Evolutionary conservation across 1,139 yeast genomes (phyloP).

Genomic region (Candida smagusa): DNA sequence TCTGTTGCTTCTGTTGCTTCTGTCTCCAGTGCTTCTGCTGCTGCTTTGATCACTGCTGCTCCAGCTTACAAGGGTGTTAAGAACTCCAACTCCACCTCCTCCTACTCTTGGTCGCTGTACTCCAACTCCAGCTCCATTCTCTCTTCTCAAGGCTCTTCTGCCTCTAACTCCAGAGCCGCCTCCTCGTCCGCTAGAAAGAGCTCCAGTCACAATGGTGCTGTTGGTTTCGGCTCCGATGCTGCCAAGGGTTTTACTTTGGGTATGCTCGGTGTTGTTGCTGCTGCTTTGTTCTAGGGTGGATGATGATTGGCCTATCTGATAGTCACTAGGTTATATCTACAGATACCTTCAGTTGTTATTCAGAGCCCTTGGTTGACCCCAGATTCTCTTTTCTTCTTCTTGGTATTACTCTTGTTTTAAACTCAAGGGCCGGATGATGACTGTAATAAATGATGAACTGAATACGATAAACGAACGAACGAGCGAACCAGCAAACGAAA

Average conservation of each 20-base stretch:
- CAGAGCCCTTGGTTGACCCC: constrained; percentile 1
- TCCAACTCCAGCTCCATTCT: constrained; percentile 11
- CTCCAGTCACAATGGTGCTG: constrained; percentile 28
- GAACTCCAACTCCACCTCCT: constrained; percentile 19
- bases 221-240: constrained; percentile 24
- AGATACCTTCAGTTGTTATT: too few species aligned
- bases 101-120: constrained; percentile 12
- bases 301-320: too few species aligned
- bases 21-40: constrained; percentile 12
- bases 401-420: constrained; percentile 4
- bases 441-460: too few species aligned
- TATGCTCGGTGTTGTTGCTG: constrained; percentile 48
- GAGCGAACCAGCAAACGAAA: not conserved
- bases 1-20: constrained; percentile 16
- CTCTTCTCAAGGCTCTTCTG: constrained; percentile 17
- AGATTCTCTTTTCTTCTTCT: constrained; percentile 2
- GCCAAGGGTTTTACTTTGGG: constrained; percentile 44
- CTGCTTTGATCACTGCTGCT: constrained; percentile 15
- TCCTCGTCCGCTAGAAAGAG: constrained; percentile 23
- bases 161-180: constrained; percentile 9
- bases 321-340: too few species aligned
- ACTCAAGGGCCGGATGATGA: constrained; percentile 1
- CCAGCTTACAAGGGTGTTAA: constrained; percentile 31
- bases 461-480: not conserved
- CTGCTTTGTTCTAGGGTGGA: constrained; percentile 40